Evolutionary conservation across 768 basidiomycete genomes (phyloP).

Genomic region (Mycena amicta): DNA sequence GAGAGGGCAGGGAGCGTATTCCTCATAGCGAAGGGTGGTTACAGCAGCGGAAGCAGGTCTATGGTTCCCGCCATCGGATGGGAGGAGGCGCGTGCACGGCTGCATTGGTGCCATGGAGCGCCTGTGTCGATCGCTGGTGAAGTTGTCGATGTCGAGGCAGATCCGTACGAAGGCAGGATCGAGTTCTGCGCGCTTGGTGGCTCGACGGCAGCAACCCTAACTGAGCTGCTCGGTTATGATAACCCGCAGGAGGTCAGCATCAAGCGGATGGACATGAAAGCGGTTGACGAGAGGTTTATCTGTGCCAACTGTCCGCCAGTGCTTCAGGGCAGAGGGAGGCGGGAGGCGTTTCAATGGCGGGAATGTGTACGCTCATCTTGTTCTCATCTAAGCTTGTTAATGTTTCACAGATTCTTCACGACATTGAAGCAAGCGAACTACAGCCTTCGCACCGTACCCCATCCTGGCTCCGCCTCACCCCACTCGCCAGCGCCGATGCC

Average conservation of each 20-base stretch:
- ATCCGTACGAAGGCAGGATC: background rate
- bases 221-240: background rate
- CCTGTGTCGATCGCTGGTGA: background rate
- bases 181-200: background rate
- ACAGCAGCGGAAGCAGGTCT: too few species aligned
- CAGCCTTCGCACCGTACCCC: background rate
- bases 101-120: background rate
- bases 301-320: constrained; percentile 1
- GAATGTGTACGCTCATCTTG: constrained; percentile 1
- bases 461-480: background rate
- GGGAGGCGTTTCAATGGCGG: background rate
- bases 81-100: constrained; percentile 1
- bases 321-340: background rate
- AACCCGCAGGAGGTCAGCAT: background rate
- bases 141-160: background rate
- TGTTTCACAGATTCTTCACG: background rate
- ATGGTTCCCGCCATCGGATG: background rate
- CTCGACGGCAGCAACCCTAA: background rate
- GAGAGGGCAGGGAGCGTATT: constrained; percentile 5
- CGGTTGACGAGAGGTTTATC: background rate
- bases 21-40: background rate
- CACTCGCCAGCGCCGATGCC: background rate
- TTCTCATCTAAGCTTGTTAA: background rate
- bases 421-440: background rate
- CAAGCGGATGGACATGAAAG: background rate